These are phyloP conservation scores for Leishmania mexicana DNA, from an alignment of 208 protist genomes.

Conservation along the genomic window DNA sequence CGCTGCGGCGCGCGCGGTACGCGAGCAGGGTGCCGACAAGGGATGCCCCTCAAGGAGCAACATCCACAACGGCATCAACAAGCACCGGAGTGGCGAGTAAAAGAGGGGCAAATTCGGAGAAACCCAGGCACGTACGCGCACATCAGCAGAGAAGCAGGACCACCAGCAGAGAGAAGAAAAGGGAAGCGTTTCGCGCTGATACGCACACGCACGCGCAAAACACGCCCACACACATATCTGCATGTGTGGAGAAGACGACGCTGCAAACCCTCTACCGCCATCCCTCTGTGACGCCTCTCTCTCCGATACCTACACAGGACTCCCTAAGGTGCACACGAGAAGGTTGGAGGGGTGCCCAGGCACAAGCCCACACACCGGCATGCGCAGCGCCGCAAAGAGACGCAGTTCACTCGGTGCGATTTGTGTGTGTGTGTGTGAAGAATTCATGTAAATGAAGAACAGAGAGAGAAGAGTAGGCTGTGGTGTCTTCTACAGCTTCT, in stretches of 20 bases:
- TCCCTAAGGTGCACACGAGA: not conserved
- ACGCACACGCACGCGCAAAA: slow-evolving; percentile 5
- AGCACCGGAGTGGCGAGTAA: not conserved
- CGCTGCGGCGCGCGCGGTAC: not conserved
- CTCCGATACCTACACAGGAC: not conserved
- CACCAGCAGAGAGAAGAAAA: not conserved
- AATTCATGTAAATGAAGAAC: not conserved
- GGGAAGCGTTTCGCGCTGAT: not conserved
- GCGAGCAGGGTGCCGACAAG: not conserved
- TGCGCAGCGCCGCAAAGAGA: not conserved
- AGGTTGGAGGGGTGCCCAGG: not conserved
- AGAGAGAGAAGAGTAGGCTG: not conserved
- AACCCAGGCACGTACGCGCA: not conserved
- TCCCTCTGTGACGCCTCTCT: not conserved
- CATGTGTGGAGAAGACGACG: not conserved
- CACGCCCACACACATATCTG: not conserved
- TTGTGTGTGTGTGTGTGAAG: not conserved
- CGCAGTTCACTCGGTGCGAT: not conserved
- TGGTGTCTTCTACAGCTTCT: not conserved
- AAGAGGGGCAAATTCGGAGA: not conserved
- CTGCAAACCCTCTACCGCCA: not conserved
- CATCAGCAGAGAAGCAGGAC: not conserved
- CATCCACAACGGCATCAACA: not conserved
- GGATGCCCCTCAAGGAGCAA: not conserved
- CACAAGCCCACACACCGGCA: not conserved